A percentile compares a stretch with the other conserved stretches of the same genome.
phyloP scores from a whole-genome alignment of 108 stramenopile genomes.

The Conticribra weissflogii region DNA sequence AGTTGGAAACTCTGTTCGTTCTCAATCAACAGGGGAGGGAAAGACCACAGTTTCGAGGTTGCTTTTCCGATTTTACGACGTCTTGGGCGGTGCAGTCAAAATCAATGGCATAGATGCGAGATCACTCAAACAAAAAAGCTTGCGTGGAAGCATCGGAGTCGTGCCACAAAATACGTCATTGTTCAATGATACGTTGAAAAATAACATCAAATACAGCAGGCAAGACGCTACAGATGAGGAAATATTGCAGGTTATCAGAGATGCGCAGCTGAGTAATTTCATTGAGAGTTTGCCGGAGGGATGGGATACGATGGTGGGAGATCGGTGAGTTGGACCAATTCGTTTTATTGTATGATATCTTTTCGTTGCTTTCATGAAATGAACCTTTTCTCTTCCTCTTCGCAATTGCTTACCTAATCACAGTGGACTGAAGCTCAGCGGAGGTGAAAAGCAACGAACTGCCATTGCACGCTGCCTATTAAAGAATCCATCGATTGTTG shows the following conservation, averaged over 20 bases:
- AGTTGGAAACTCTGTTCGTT: not conserved
- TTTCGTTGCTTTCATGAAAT: no score
- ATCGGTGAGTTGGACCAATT: constrained; percentile 29
- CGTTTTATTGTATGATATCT: no score
- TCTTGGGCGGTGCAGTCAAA: constrained; percentile 84
- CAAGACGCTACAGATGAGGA: constrained; percentile 78
- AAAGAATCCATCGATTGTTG: constrained; percentile 93
- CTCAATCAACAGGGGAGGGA: constrained; percentile 61
- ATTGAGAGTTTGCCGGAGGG: constrained; percentile 81
- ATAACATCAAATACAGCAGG: constrained; percentile 87
- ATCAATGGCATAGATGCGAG: constrained; percentile 94
- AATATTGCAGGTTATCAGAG: constrained; percentile 67
- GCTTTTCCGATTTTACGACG: constrained; percentile 94
- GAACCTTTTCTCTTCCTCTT: no score
- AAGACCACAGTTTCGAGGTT: constrained; percentile 94
- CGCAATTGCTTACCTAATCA: not conserved
- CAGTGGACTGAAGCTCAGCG: constrained; percentile 92
- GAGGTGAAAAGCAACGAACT: constrained; percentile 82
- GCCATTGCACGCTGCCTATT: constrained; percentile 91
- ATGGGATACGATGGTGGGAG: constrained; percentile 96
- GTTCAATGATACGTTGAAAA: constrained; percentile 94
- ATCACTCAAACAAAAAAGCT: constrained; percentile 73
- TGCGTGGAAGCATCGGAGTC: constrained; percentile 89
- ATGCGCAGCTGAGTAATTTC: constrained; percentile 83
- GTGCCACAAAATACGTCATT: constrained; percentile 92